Percentiles rank a stretch among this genome's conserved stretches.
phyloP scores from a whole-genome alignment of 768 basidiomycete species.

The Lenzites betulinus region DNA sequence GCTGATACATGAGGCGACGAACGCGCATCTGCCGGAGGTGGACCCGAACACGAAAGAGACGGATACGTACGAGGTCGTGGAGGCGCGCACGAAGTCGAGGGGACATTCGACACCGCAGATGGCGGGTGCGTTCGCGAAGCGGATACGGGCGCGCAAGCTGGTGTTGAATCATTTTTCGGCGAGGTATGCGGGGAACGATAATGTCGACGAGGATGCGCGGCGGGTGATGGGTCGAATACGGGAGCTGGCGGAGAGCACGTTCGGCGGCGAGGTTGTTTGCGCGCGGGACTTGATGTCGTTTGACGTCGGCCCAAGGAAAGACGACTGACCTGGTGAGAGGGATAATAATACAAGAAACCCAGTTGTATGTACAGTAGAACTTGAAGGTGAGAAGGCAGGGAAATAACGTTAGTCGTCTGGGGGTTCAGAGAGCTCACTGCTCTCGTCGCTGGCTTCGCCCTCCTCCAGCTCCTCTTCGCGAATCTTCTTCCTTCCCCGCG shows the following conservation, averaged over 20 bases:
- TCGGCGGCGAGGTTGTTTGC: conserved; percentile 59
- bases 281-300: conserved; percentile 77
- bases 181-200: conserved; percentile 71
- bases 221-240: conserved; percentile 66
- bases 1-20: conserved; percentile 88
- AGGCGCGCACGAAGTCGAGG: conserved; percentile 64
- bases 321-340: conserved; percentile 4
- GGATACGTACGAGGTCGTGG: conserved; percentile 64
- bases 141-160: conserved; percentile 59
- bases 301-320: conserved; percentile 46
- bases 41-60: conserved; percentile 56
- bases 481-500: conserved; percentile 51
- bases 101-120: conserved; percentile 94
- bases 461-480: conserved; percentile 77
- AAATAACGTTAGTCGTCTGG: conserved; percentile 51
- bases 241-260: conserved; percentile 54
- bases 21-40: conserved; percentile 73
- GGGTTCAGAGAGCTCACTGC: conserved; percentile 76
- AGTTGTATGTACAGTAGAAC: conserved; percentile 11
- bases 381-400: conserved; percentile 11
- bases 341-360: conserved; percentile 22
- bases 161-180: conserved; percentile 87
- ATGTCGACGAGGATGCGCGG: conserved; percentile 48
- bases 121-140: conserved; percentile 79
- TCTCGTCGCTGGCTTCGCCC: conserved; percentile 82